Base-by-base conservation (phyloP, 108 stramenopile genomes). In the Heterococcus sp. region DNA sequence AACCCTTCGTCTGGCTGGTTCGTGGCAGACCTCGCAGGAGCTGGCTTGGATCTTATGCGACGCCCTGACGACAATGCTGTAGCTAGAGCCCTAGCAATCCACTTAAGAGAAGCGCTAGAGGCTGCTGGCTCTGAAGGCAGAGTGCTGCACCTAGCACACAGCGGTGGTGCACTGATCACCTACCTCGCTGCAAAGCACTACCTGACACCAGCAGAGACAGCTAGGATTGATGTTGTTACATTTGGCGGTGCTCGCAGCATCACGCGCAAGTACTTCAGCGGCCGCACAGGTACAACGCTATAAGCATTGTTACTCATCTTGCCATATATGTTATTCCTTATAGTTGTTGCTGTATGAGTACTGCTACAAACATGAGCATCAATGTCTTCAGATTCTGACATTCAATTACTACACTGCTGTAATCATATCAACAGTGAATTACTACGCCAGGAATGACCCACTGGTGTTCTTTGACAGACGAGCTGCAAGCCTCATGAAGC, bases 1-100 rank as follows among this genome's bases (percentile, higher is more conserved):
- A 86, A 86, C 79, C 86, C 86, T 0, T 86, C 86, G n/a, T 75
- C 80, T 5, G 86, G 86, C 0, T 85, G 84, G 86, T 86, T 84
- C 84, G 72, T 86, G 34, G 74, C 77, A 8, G 86, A 86, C 37
- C 66, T 81, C 29, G 72, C 86, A 5, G 37, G 81, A 34, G 86
- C 84, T 2, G 79, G 84, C 37, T 86, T 69, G 34, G 71, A 82
- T 36, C 72, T 85, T 5, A 37, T 86, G 8, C 72, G 79, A 26
- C 75, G 78, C 32, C 84, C 86, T 1, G 84, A 72, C 64, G 80
- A 85, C 29, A 35, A 85, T 38, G 31, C 38, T 32, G 65, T 86
- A 34, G 83, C 80, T 11, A 40, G 38, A 82, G 84, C 81, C 3
- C 74, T 87, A 1, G 84, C 85, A n/a, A 38, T 76, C 14, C 86